These are phyloP conservation scores for Nannochloropsis oceanica DNA, from an alignment of 108 stramenopile genomes.

Conservation along the genomic window DNA sequence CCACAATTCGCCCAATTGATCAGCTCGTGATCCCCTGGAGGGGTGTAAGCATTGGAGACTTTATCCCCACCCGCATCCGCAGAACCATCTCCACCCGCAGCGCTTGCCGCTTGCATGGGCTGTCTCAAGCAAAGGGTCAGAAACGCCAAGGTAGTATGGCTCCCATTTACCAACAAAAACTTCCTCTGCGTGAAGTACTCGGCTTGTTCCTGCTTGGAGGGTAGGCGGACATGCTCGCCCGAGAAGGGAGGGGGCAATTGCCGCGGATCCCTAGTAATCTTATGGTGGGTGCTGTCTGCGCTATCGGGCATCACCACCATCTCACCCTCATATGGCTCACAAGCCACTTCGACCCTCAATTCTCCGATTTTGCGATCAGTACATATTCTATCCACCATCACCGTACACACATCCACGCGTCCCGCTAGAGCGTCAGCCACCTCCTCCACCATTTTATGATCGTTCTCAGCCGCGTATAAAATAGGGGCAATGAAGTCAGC, in stretches of 20 bases:
- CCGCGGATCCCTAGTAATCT: neutral
- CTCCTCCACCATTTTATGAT: neutral
- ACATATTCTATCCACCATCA: slow-evolving; percentile 13
- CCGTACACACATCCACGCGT: neutral
- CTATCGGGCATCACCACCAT: neutral
- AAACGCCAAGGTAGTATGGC: slow-evolving; percentile 28
- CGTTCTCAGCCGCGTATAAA: slow-evolving; percentile 20
- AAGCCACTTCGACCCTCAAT: neutral
- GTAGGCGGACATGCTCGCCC: neutral
- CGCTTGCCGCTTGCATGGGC: neutral
- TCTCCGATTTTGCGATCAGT: neutral
- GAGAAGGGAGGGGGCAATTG: neutral
- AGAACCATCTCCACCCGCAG: neutral
- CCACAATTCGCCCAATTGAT: neutral
- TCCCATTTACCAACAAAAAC: slow-evolving; percentile 16
- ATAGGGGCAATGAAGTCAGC: neutral
- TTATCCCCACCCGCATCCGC: too few species aligned
- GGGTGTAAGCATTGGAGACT: neutral
- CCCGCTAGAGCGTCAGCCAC: neutral
- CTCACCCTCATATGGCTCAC: neutral
- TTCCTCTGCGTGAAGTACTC: slow-evolving; percentile 27
- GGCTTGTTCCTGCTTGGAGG: slow-evolving; percentile 16
- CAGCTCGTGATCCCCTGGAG: neutral
- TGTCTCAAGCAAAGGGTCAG: slow-evolving; percentile 16
- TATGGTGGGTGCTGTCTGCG: neutral